Evolutionary conservation across 192 early-diverging fungal species (phyloP).

Genomic region (Rhizophagus clarus): DNA sequence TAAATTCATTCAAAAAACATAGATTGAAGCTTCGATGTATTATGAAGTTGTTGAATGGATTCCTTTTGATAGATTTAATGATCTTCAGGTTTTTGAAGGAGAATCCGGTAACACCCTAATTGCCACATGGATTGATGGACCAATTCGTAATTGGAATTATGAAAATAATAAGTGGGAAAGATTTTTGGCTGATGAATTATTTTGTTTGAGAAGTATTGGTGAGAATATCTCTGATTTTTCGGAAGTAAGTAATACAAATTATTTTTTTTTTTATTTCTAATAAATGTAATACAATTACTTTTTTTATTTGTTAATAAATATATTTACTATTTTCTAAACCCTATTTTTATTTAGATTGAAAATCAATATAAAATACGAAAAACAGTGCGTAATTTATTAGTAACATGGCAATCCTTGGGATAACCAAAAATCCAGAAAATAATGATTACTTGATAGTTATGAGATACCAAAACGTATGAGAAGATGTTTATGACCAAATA

Average conservation of each 20-base stretch:
- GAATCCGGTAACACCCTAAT: not conserved
- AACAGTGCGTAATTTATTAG: too few species aligned
- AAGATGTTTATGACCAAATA: too few species aligned
- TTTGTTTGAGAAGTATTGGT: not conserved
- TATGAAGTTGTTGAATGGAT: not conserved
- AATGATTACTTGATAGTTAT: slow-evolving; percentile 44
- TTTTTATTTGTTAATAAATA: too few species aligned
- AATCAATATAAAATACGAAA: not conserved
- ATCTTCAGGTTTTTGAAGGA: not conserved
- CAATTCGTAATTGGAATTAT: not conserved
- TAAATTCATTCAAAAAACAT: not conserved
- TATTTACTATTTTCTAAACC: not conserved
- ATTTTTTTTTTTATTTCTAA: too few species aligned
- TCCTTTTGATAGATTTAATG: not conserved
- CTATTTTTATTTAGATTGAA: not conserved
- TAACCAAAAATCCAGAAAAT: slow-evolving; percentile 39
- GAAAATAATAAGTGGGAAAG: not conserved
- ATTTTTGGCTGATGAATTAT: not conserved
- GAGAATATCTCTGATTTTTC: not conserved
- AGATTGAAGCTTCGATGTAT: not conserved
- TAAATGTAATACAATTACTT: too few species aligned
- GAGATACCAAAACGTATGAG: slow-evolving; percentile 16
- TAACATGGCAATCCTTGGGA: slow-evolving; percentile 27
- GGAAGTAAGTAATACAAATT: not conserved
- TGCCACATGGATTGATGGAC: not conserved